Conservation (phyloP, 345 rosid genomes). For the Murraya paniculata region DNA sequence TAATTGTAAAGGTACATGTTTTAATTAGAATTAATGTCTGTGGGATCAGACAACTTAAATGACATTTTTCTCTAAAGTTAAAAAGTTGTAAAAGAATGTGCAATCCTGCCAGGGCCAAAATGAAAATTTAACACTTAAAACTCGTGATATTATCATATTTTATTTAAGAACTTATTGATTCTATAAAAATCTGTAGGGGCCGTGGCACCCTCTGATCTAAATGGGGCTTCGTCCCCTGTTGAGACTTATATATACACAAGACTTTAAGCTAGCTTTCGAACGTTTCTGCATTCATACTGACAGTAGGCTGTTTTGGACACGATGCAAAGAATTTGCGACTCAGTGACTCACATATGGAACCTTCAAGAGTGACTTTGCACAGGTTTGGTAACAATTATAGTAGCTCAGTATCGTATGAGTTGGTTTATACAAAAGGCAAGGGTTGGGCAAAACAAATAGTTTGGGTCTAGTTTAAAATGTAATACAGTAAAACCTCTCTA, state of each 20-base stretch:
- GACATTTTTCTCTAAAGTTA: too few species aligned
- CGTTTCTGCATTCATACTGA: constrained; percentile 85
- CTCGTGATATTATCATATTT: too few species aligned
- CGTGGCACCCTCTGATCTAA: too few species aligned
- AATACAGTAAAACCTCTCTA: constrained; percentile 22
- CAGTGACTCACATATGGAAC: constrained; percentile 72
- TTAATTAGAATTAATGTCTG: too few species aligned
- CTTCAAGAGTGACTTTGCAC: constrained; percentile 83
- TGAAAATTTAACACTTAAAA: too few species aligned
- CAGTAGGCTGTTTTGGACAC: constrained; percentile 80
- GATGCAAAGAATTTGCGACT: constrained; percentile 65
- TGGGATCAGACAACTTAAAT: too few species aligned
- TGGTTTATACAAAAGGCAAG: constrained; percentile 76
- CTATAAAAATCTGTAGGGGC: too few species aligned
- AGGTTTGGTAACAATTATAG: constrained; percentile 86
- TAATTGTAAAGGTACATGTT: too few species aligned
- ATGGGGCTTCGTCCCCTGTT: too few species aligned
- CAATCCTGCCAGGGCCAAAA: too few species aligned
- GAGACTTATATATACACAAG: constrained; percentile 38
- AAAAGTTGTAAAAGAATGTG: too few species aligned
- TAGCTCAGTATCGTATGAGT: constrained; percentile 83
- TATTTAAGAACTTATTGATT: too few species aligned
- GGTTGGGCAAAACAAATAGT: constrained; percentile 59
- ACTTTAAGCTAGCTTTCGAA: constrained; percentile 74
- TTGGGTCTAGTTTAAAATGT: constrained; percentile 90